Evolutionary conservation across 164 flowering plant species (phyloP).

Genomic region (Aristolochia contorta): DNA sequence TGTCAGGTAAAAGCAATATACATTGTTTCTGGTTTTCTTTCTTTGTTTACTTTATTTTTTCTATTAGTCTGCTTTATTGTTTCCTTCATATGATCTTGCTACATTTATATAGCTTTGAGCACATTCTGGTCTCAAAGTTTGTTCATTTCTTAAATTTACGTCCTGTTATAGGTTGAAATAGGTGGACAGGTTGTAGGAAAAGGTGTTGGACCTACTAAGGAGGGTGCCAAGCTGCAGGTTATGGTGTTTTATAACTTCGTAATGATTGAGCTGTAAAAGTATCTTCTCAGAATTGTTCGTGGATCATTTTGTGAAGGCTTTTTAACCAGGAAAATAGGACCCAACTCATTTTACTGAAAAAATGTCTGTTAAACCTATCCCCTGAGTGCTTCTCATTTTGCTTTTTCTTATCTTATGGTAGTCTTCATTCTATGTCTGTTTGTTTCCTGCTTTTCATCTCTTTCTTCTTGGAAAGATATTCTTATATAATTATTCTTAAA

Average conservation of each 20-base stretch:
- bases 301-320: too few species aligned
- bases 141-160: not conserved
- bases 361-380: too few species aligned
- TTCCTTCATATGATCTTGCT: not conserved
- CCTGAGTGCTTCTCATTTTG: too few species aligned
- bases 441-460: not conserved
- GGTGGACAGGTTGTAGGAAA: slow-evolving; percentile 14
- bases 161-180: slow-evolving; percentile 12
- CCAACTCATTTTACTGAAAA: too few species aligned
- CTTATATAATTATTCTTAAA: too few species aligned
- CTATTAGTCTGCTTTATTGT: not conserved
- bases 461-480: not conserved
- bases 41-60: not conserved
- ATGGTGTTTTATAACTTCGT: not conserved
- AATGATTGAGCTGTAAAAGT: not conserved
- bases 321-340: too few species aligned
- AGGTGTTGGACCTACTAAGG: slow-evolving; percentile 8
- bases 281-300: too few species aligned
- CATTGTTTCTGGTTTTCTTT: not conserved
- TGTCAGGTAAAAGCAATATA: slow-evolving; percentile 5
- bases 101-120: not conserved
- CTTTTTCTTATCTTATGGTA: too few species aligned
- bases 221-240: slow-evolving; percentile 14
- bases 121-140: not conserved
- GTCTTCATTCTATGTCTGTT: too few species aligned